Conservation (phyloP, 2,329 filamentous ascomycete genomes). For the Lecanicillium sp. region DNA sequence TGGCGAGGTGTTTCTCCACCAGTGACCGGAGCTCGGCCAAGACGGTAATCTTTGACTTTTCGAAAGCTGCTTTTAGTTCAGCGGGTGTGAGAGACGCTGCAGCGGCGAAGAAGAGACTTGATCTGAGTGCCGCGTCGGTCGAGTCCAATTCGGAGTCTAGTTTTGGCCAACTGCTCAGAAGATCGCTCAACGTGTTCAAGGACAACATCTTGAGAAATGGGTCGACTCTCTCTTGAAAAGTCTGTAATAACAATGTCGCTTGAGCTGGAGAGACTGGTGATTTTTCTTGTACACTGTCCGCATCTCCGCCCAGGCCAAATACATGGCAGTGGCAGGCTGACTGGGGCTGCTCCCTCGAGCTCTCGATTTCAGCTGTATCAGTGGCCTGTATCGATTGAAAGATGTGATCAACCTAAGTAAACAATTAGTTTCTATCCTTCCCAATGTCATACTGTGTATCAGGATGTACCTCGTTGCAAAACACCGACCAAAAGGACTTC, state of each 20-base stretch:
- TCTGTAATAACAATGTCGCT: conserved; percentile 19
- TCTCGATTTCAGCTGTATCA: not conserved
- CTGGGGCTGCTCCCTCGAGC: not conserved
- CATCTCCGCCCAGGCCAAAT: not conserved
- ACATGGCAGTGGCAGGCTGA: not conserved
- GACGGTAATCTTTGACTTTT: conserved; percentile 15
- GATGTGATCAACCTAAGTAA: conserved; percentile 23
- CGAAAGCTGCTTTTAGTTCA: conserved; percentile 17
- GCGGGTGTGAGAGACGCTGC: conserved; percentile 22
- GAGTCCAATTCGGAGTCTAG: conserved; percentile 15
- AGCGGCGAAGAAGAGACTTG: conserved; percentile 23
- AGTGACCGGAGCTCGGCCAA: conserved; percentile 19
- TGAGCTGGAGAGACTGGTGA: conserved; percentile 3
- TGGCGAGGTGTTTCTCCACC: conserved; percentile 22
- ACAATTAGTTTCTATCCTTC: not conserved
- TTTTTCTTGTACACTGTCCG: not conserved
- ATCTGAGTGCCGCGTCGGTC: conserved; percentile 18
- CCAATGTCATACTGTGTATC: no score
- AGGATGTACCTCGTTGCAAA: conserved; percentile 23
- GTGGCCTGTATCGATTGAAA: conserved; percentile 25
- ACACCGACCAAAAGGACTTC: conserved; percentile 28
- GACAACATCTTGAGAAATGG: conserved; percentile 26
- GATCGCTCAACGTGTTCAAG: conserved; percentile 10
- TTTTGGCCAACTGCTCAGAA: conserved; percentile 16
- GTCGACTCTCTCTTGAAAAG: conserved; percentile 25